These are phyloP conservation scores for Bolboschoenus planiculmis DNA, from an alignment of 176 grass and related monocot species.

Conservation along the genomic window DNA sequence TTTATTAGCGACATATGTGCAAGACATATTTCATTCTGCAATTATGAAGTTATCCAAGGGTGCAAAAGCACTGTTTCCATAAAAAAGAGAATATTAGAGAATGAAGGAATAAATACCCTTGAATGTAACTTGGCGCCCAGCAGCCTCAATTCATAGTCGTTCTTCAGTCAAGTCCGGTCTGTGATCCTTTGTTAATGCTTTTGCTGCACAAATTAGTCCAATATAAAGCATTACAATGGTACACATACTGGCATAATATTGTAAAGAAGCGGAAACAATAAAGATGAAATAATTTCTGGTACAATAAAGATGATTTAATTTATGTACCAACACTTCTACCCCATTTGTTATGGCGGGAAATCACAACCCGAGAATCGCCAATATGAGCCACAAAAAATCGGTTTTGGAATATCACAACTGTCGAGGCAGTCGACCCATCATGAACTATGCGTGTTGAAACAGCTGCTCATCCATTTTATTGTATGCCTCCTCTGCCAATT, in stretches of 20 bases:
- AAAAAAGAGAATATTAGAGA: background rate
- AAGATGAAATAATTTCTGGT: background rate
- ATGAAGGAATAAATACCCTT: background rate
- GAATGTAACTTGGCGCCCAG: constrained; percentile 16
- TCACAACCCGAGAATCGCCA: constrained; percentile 19
- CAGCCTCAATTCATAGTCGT: constrained; percentile 2
- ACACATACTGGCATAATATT: no score
- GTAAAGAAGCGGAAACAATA: no score
- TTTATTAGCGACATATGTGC: background rate
- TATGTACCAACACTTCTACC: constrained; percentile 1
- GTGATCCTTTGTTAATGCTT: constrained; percentile 20
- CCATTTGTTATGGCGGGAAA: background rate
- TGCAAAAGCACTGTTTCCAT: background rate
- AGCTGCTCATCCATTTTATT: constrained; percentile 11
- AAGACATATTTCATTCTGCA: background rate
- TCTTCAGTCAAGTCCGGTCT: constrained; percentile 12
- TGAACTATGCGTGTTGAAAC: background rate
- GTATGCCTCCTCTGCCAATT: constrained; percentile 9
- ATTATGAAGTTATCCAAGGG: background rate
- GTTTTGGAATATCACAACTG: constrained; percentile 3
- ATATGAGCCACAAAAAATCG: constrained; percentile 7
- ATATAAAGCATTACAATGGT: background rate
- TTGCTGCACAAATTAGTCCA: constrained; percentile 13
- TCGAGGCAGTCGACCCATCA: constrained; percentile 13
- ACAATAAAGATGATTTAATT: background rate